These are phyloP conservation scores for Colletotrichum spaethianum DNA, from an alignment of 2,329 filamentous ascomycete genomes.

Conservation along the genomic window DNA sequence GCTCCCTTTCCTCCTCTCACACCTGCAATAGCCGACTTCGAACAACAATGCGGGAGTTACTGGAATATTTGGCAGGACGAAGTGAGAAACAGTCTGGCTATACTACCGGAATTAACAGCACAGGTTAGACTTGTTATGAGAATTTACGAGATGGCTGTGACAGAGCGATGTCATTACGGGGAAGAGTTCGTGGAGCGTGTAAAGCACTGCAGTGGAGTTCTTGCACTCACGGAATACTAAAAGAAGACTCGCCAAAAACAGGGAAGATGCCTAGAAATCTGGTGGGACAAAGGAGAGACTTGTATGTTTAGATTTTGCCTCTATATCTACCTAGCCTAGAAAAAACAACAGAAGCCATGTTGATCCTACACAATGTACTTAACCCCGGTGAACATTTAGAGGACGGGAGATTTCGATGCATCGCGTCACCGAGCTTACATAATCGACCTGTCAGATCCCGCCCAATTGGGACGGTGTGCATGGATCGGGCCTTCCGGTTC, in stretches of 20 bases:
- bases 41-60: no score
- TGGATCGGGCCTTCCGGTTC: constrained; percentile 29
- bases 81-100: not conserved
- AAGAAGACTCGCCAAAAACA: no score
- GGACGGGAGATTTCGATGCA: not conserved
- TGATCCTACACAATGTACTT: not conserved
- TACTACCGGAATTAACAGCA: no score
- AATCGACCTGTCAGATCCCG: constrained; percentile 24
- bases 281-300: no score
- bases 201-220: not conserved
- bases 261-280: no score
- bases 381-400: not conserved
- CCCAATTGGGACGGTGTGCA: constrained; percentile 35
- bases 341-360: not conserved
- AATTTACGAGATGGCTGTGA: not conserved
- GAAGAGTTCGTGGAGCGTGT: not conserved
- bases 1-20: no score
- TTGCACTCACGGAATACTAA: no score
- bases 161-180: not conserved
- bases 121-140: not conserved
- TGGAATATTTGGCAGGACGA: not conserved
- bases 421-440: constrained; percentile 29
- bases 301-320: not conserved
- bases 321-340: not conserved
- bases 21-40: no score